phyloP scores from a whole-genome alignment of 805 yeast genomes.

The Starmerella etchellsii region DNA sequence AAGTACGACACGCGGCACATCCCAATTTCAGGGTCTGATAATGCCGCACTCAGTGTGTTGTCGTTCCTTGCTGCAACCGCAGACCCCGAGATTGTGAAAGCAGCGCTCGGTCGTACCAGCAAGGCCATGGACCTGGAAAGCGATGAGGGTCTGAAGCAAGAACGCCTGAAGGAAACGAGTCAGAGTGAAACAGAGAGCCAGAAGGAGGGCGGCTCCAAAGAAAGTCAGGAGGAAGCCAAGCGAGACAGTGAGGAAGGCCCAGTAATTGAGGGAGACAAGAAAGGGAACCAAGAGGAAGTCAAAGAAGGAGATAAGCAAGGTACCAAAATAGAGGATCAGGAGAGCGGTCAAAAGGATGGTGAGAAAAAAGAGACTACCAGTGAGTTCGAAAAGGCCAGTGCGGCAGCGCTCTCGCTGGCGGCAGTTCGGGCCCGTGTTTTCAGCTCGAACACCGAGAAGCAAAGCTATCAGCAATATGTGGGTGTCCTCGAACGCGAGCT shows the following conservation, averaged over 20 bases:
- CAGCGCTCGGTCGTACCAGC: constrained; percentile 42
- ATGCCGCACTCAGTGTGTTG: constrained; percentile 87
- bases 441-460: constrained; percentile 26
- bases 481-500: constrained; percentile 59
- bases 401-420: constrained; percentile 59
- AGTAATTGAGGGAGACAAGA: neutral
- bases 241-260: no score
- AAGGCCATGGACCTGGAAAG: constrained; percentile 1
- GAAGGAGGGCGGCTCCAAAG: no score
- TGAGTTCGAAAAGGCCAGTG: constrained; percentile 27
- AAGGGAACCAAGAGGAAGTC: neutral
- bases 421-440: constrained; percentile 21
- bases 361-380: neutral
- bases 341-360: constrained; percentile 7
- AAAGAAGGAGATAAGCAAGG: neutral
- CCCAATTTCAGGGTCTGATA: constrained; percentile 75
- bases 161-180: no score
- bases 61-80: constrained; percentile 76
- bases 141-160: neutral
- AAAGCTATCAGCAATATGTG: constrained; percentile 43
- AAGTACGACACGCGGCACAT: constrained; percentile 64
- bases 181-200: no score
- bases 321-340: constrained; percentile 7
- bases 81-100: constrained; percentile 73
- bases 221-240: no score